Evolutionary conservation across 148 eudicot genomes (phyloP), one percentile per base, ranked within the genome.

Genomic region (Chenopodium formosanum): DNA sequence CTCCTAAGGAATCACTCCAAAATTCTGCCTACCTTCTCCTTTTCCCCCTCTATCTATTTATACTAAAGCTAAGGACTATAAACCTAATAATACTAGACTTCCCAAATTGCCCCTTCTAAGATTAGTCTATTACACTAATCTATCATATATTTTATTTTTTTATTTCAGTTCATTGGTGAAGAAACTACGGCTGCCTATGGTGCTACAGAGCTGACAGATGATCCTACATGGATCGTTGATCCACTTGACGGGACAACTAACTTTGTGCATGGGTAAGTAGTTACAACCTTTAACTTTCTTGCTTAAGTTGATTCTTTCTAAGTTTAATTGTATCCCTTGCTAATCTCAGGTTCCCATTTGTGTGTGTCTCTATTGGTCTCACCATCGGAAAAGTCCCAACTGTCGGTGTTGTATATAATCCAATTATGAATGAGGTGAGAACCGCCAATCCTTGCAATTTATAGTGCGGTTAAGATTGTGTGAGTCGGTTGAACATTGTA

Each of bases 151-250:
- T 74, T 25, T 48, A 34, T 29, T 31, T 13, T 19, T 60, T 63
- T 25, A 13, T 79, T 23, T 70, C 87, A 94, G 99, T 96, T 96
- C 87, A 92, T 96, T 78, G 99, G 98, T 70, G 99, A 96, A 83
- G 99, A 96, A 91, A 94, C 98, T 48, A 87, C 97, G 22, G 98
- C 99, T 86, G 94, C 97, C 68, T 67, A 46, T 88, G 98, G 99
- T 73, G 91, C 85, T 76, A 69, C 90, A 13, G 98, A 96, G 86
- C 88, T 96, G 80, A 94, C 98, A 6, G 95, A 96, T 89, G 95
- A 91, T 66, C 97, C 97, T 6, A 96, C 97, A 37, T 96, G 99
- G 99, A 96, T 94, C 76, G 98, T 96, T 66, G 99, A 96, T 89
- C 98, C 99, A 50, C 85, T 96, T 78, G 98, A 96, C 84, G 99